phyloP scores from a whole-genome alignment of 1,284 basidiomycete species.

The Phellopilus nigrolimitatus region DNA sequence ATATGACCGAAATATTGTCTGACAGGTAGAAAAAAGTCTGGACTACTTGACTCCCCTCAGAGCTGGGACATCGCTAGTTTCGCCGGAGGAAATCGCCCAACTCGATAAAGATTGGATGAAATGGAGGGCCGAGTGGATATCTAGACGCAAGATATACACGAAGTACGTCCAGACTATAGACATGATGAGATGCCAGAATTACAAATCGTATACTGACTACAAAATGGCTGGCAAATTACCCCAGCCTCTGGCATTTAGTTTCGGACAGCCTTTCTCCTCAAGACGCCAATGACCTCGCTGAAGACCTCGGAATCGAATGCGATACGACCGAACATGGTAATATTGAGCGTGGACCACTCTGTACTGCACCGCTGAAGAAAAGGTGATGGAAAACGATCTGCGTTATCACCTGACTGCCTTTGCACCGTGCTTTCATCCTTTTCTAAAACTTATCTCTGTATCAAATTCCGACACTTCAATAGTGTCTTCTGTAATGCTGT shows the following conservation, averaged over 20 bases:
- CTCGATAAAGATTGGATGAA: slow-evolving; percentile 63
- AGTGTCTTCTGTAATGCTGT: no score
- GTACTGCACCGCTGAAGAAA: slow-evolving; percentile 21
- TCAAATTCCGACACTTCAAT: no score
- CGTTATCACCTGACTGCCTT: background rate
- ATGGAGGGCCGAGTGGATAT: slow-evolving; percentile 71
- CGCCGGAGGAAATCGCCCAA: slow-evolving; percentile 55
- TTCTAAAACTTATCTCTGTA: no score
- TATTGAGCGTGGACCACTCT: slow-evolving; percentile 51
- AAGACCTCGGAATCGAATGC: slow-evolving; percentile 71
- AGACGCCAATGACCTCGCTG: slow-evolving; percentile 54
- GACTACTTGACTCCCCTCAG: slow-evolving; percentile 60
- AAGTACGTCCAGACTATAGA: slow-evolving; percentile 43
- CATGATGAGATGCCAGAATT: background rate
- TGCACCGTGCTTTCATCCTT: no score
- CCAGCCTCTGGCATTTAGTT: slow-evolving; percentile 68
- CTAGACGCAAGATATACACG: slow-evolving; percentile 61
- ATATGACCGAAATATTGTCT: background rate
- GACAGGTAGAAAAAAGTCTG: slow-evolving; percentile 45
- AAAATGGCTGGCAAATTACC: background rate
- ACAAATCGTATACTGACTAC: background rate
- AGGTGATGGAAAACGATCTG: background rate
- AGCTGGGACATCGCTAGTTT: slow-evolving; percentile 59
- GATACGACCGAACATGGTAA: slow-evolving; percentile 61
- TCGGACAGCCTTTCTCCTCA: slow-evolving; percentile 61